phyloP scores from a whole-genome alignment of 1,284 basidiomycete species.

The Vanrija humicola region DNA sequence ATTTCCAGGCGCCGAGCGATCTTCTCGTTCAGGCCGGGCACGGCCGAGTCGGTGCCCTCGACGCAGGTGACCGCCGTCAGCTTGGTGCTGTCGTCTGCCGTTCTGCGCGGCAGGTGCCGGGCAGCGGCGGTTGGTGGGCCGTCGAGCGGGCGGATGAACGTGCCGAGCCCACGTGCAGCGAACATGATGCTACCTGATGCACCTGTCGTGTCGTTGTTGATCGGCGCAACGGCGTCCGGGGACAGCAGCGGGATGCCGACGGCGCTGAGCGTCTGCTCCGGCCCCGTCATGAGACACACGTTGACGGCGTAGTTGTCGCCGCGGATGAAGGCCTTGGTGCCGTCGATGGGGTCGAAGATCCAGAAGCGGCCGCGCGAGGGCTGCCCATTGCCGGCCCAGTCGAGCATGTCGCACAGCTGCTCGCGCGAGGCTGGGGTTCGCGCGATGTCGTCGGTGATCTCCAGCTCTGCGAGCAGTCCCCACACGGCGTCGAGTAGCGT shows the following conservation, averaged over 20 bases:
- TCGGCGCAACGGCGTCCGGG: not conserved
- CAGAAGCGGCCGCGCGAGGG: not conserved
- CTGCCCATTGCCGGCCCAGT: not conserved
- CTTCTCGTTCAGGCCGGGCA: not conserved
- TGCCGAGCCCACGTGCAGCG: not conserved
- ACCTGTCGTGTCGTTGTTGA: not conserved
- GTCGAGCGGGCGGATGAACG: not conserved
- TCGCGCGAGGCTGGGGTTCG: not conserved
- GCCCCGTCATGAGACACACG: not conserved
- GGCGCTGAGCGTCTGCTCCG: not conserved
- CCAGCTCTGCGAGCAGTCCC: not conserved
- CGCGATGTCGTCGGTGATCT: not conserved
- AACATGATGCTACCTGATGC: not conserved
- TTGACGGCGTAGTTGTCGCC: conserved; percentile 1
- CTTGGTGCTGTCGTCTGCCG: not conserved
- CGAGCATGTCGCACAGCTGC: not conserved
- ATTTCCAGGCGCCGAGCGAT: not conserved
- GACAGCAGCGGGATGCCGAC: not conserved
- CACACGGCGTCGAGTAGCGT: not conserved
- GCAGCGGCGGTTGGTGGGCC: not conserved
- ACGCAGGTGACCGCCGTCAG: not conserved
- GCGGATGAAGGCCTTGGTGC: not conserved
- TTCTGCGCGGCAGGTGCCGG: not conserved
- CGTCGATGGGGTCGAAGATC: not conserved
- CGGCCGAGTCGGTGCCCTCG: not conserved